Evolutionary conservation across 805 yeast species (phyloP).

Genomic region (Ogataea degrootiae): DNA sequence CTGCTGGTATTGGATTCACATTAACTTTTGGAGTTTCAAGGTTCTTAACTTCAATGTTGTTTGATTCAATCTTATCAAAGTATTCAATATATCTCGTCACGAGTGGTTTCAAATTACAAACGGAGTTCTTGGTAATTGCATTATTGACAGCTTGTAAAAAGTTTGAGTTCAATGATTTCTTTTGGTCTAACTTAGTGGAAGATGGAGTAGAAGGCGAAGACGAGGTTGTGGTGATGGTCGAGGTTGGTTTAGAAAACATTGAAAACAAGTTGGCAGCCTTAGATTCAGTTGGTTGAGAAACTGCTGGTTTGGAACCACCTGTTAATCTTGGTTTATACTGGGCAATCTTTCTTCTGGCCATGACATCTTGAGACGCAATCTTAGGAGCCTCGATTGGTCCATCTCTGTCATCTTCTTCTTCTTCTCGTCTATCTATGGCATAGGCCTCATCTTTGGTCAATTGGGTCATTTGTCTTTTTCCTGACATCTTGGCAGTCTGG

Average conservation of each 20-base stretch:
- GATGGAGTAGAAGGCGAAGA: neutral
- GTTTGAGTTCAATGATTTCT: conserved; percentile 62
- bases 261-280: too few species aligned
- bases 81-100: conserved; percentile 57
- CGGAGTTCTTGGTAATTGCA: conserved; percentile 38
- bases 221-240: neutral
- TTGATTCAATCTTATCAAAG: conserved; percentile 34
- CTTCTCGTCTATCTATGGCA: conserved; percentile 6
- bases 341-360: conserved; percentile 69
- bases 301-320: neutral
- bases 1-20: conserved; percentile 9
- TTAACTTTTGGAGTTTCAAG: conserved; percentile 21
- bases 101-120: conserved; percentile 51
- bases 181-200: conserved; percentile 35
- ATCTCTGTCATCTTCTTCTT: conserved; percentile 31
- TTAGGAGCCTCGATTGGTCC: conserved; percentile 28
- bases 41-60: conserved; percentile 22
- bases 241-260: conserved; percentile 3
- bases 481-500: conserved; percentile 8
- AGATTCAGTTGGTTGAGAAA: neutral
- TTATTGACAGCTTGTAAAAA: conserved; percentile 47
- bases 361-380: conserved; percentile 55
- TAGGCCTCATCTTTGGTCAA: conserved; percentile 44
- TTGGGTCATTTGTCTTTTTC: conserved; percentile 64
- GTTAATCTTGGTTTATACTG: conserved; percentile 44